Conservation (phyloP, 2,329 filamentous ascomycete genomes). For the Alternaria angustiovoidea region DNA sequence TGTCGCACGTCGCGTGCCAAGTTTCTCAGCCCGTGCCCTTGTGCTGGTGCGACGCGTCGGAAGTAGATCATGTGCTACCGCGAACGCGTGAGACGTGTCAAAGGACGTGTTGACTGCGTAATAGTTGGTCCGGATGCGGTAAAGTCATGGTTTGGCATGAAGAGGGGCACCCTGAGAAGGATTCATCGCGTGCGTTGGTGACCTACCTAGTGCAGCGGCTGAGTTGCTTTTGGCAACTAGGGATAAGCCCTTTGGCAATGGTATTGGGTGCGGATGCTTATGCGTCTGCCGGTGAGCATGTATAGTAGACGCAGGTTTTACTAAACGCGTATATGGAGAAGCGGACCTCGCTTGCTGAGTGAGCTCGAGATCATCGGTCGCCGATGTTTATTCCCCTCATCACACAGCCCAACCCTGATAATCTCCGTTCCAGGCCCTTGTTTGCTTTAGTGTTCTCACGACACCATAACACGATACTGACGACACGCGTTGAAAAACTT, state of each 20-base stretch:
- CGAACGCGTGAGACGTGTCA: slow-evolving; percentile 35
- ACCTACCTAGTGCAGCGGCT: slow-evolving; percentile 8
- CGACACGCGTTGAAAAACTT: slow-evolving; percentile 17
- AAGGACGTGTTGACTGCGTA: slow-evolving; percentile 7
- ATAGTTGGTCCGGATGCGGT: slow-evolving; percentile 11
- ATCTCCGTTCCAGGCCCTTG: background rate
- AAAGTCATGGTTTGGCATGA: slow-evolving; percentile 1
- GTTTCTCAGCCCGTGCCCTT: slow-evolving; percentile 1
- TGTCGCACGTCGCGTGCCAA: slow-evolving; percentile 20
- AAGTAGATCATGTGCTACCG: slow-evolving; percentile 26
- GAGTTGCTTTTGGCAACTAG: slow-evolving; percentile 8
- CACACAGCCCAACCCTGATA: background rate
- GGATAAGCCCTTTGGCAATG: slow-evolving; percentile 1
- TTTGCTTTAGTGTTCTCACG: slow-evolving; percentile 11
- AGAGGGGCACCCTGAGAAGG: slow-evolving; percentile 1
- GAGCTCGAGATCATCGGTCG: background rate
- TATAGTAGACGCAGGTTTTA: slow-evolving; percentile 5
- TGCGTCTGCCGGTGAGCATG: slow-evolving; percentile 8
- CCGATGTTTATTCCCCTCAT: slow-evolving; percentile 5
- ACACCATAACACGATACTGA: slow-evolving; percentile 14
- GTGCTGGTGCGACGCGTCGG: slow-evolving; percentile 26
- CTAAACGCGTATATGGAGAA: background rate
- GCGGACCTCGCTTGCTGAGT: background rate
- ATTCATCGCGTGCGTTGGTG: slow-evolving; percentile 1
- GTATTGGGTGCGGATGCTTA: background rate